Conservation (phyloP, 441 rosid species). For the Pelargonium australe region DNA sequence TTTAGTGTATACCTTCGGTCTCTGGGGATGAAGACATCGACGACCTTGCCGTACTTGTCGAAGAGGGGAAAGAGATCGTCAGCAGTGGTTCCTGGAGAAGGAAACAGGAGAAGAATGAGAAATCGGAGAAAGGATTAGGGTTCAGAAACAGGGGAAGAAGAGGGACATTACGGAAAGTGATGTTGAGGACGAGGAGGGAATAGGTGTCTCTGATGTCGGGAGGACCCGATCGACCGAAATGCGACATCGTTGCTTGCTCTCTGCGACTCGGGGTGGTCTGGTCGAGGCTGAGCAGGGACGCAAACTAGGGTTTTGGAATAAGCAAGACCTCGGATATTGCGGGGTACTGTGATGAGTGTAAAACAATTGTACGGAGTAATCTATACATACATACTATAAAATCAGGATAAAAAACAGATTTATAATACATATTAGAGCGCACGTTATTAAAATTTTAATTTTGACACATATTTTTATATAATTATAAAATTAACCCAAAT, state of each 20-base stretch:
- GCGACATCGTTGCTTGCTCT: conserved; percentile 37
- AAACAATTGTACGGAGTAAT: no score
- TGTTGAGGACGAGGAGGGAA: conserved; percentile 94
- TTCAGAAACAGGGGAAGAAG: not conserved
- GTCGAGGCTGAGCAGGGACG: no score
- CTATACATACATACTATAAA: no score
- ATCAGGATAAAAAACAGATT: no score
- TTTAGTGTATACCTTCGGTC: conserved; percentile 45
- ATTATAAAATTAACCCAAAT: no score
- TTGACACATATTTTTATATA: no score
- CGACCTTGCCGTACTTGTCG: conserved; percentile 71
- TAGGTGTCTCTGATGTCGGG: conserved; percentile 89
- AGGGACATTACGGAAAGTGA: conserved; percentile 64
- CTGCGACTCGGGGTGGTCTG: no score
- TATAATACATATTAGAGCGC: no score
- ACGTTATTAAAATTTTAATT: no score
- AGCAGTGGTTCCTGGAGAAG: conserved; percentile 48
- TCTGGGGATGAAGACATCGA: conserved; percentile 67
- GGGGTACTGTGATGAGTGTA: no score
- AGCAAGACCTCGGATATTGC: no score
- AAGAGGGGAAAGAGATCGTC: conserved; percentile 70
- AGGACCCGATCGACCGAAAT: conserved; percentile 95
- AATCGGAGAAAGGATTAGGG: not conserved
- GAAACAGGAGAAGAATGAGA: conserved; percentile 2
- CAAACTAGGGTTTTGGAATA: no score